Evolutionary conservation across 371 early-diverging fungal species (phyloP).

Genomic region (Saksenaea oblongispora): DNA sequence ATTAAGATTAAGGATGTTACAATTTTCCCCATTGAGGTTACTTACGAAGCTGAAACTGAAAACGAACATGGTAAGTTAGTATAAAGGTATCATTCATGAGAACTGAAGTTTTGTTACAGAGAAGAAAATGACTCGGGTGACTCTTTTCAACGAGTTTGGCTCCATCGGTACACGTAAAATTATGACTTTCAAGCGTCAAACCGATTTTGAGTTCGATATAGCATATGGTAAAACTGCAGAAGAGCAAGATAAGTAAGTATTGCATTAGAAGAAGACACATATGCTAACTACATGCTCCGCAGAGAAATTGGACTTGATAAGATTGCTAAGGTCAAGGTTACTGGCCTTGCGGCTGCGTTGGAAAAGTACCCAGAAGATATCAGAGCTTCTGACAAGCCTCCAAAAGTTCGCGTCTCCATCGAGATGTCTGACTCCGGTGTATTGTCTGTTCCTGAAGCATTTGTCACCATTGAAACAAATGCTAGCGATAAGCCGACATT

Average conservation of each 20-base stretch:
- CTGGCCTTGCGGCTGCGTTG: constrained; percentile 74
- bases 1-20: constrained; percentile 85
- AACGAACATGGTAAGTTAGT: constrained; percentile 34
- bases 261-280: constrained; percentile 8
- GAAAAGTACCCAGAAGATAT: constrained; percentile 62
- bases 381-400: constrained; percentile 53
- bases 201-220: constrained; percentile 81
- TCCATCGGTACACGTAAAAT: constrained; percentile 78
- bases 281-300: not conserved
- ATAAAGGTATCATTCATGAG: not conserved
- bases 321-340: constrained; percentile 66
- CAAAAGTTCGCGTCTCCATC: constrained; percentile 82
- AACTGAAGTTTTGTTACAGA: constrained; percentile 1
- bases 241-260: constrained; percentile 30
- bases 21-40: constrained; percentile 74
- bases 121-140: constrained; percentile 40
- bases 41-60: constrained; percentile 59
- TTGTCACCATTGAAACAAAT: constrained; percentile 48
- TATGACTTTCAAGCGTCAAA: constrained; percentile 78
- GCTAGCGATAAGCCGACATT: constrained; percentile 44
- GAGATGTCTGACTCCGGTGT: constrained; percentile 72
- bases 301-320: constrained; percentile 38
- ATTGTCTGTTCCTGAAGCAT: constrained; percentile 61
- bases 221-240: constrained; percentile 55
- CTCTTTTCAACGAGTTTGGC: constrained; percentile 67